Base-by-base conservation (phyloP, 208 protist genomes). In the Crithidia acanthocephali region DNA sequence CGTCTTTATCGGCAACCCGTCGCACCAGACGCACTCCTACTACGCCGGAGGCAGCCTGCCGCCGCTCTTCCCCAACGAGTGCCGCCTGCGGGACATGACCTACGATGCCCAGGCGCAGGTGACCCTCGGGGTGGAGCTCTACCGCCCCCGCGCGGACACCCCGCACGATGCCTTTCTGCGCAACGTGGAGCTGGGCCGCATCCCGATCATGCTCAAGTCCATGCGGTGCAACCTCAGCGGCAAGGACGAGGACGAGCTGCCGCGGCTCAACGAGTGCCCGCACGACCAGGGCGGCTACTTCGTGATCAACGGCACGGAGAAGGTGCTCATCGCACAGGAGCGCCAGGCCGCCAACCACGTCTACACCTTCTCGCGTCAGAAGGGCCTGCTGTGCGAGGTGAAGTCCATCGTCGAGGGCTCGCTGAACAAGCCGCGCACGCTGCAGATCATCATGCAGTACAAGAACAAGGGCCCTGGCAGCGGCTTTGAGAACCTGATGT, bases 231-330 rank as follows among this genome's bases (percentile, higher is more conserved):
- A 99, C 32, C 80, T 99, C 2, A 74, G 83, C 30, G 91, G 88
- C 0, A 98, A 98, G 78, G 86, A 74, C 22, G 79, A 94, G 37
- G 92, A 95, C 33, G 92, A 99, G 81, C 80, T 99, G 32, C 88
- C 98, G 7, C 60, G 80, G 13, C 78, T 99, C 25, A 88, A 95
- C 35, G 99, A 99, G 86, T 99, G 99, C 86, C 95, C 98, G 32
- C 76, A 99, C 56, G 99, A 99, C 74, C 98, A 98, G 11, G 98
- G 98, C 35, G 99, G 99, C 23, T 99, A 99, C 88, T 99, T 99
- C 76, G 90, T 99, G 48, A 94, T 99, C 52, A 99, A 98, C 73
- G 99, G 99, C 40, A 96, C 96, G 16, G 99, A 99, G 76, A 99
- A 99, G 85, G 98, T 99, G 10, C 82, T 98, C 55, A 80, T 99